A percentile compares a stretch with the other conserved stretches of the same genome.
These are phyloP conservation scores for Thraustochytrium sp. DNA, from an alignment of 352 stramenopile species.

Conservation along the genomic window DNA sequence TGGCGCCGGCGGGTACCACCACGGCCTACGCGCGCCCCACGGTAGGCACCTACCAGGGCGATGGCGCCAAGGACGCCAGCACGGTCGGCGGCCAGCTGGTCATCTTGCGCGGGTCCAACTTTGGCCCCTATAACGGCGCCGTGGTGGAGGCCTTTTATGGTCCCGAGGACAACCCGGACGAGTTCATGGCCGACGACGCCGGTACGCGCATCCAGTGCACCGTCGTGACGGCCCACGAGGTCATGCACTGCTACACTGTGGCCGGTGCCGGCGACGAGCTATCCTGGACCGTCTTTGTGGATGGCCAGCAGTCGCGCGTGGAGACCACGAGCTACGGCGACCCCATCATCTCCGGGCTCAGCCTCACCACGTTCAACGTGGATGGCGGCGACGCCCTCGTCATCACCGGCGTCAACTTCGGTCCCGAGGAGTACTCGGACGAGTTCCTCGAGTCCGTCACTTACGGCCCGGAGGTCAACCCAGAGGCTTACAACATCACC, in stretches of 20 bases:
- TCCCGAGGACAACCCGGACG: background rate
- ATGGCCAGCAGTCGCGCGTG: slow-evolving; percentile 38
- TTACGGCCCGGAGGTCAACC: background rate
- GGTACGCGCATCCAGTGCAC: background rate
- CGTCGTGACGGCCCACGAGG: background rate
- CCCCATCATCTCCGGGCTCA: background rate
- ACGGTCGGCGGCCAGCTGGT: slow-evolving; percentile 59
- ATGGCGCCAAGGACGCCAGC: background rate
- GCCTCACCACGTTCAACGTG: background rate
- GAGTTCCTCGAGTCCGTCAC: background rate
- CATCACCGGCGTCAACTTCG: slow-evolving; percentile 37
- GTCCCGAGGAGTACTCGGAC: background rate
- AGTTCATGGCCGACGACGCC: slow-evolving; percentile 35
- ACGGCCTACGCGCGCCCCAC: slow-evolving; percentile 38
- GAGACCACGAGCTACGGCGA: slow-evolving; percentile 37
- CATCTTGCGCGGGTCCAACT: slow-evolving; percentile 62
- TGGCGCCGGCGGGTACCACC: background rate
- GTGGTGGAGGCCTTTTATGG: background rate
- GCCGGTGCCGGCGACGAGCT: slow-evolving; percentile 47
- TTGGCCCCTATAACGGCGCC: slow-evolving; percentile 51
- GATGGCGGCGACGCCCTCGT: slow-evolving; percentile 1
- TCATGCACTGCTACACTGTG: slow-evolving; percentile 35
- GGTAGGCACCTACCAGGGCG: slow-evolving; percentile 21
- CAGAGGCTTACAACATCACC: background rate
- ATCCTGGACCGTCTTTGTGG: slow-evolving; percentile 46